Base-by-base conservation (phyloP, 805 yeast genomes). In the Teunomyces barrocoloradensis region DNA sequence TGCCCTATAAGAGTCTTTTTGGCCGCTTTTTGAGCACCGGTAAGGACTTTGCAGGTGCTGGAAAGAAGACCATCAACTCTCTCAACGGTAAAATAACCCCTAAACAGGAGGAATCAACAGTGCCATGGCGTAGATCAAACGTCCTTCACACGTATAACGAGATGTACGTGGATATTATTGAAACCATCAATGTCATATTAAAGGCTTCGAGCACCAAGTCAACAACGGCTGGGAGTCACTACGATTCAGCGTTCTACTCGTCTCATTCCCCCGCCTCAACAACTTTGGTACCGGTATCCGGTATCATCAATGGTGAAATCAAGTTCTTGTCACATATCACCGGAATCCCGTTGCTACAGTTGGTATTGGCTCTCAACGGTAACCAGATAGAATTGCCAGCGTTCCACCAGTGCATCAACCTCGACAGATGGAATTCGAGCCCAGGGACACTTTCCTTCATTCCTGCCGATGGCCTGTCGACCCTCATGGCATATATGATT, bases 381-480 rank as follows among this genome's bases (percentile, higher is more conserved):
- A 74, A 75, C 48, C 67, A 76, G 30, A 46, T 82, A n/a, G 80
- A 77, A 1, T 52, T 74, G 4, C 89, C 94, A 0, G 69, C 82
- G 11, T 80, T 89, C 53, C 97, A 92, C 62, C 77, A 75, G 41
- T 84, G 92, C 62, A 79, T 91, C 1, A 75, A 82, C 40, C 53
- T 75, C 1, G 75, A 71, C 9, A 65, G 66, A 15, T 86, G 89
- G 89, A 45, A 58, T 1, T 50, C 58, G 30, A 58, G 57, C 4
- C 77, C 78, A 0, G 82, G 81, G 0, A 53, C 66, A 0, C 60
- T 90, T 28, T 72, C 81, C 13, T 89, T 92, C 58, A 75, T 87
- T 15, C 99, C 98, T 4, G 96, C 98, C 0, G 97, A 92, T 64
- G 97, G 95, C 5, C 76, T 71, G 49, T 80, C 81, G 35, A 71